Conservation (phyloP, 257 asterid genomes). For the Nicotiana noctiflora region DNA sequence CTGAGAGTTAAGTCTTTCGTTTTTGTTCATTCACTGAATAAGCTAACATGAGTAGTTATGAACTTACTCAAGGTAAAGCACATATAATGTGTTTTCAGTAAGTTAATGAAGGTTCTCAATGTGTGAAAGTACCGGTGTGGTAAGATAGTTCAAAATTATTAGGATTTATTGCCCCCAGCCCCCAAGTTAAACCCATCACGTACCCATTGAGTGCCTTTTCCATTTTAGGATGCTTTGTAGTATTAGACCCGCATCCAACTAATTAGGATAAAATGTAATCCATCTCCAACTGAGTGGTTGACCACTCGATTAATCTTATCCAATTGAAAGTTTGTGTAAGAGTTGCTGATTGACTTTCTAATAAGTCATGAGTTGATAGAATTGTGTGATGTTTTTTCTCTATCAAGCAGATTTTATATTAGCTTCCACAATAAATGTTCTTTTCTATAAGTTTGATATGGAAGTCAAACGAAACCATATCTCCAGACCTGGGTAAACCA, state of each 20-base stretch:
- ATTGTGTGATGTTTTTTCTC: not conserved
- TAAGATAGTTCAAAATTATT: not conserved
- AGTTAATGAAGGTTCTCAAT: not conserved
- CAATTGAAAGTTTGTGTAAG: not conserved
- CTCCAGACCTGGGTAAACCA: not conserved
- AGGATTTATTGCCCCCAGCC: not conserved
- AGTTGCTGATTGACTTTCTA: not conserved
- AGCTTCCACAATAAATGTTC: not conserved
- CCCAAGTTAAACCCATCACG: not conserved
- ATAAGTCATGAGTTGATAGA: not conserved
- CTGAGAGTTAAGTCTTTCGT: not conserved
- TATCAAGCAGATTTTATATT: not conserved
- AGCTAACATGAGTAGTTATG: not conserved
- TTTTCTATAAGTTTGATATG: not conserved
- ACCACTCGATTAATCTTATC: not conserved
- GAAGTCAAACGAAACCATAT: not conserved
- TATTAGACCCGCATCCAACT: not conserved
- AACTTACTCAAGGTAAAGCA: not conserved
- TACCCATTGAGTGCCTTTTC: not conserved
- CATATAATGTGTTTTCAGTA: not conserved
- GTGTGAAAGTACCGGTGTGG: not conserved
- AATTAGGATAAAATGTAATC: not conserved
- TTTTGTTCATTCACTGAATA: not conserved
- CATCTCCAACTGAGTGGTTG: not conserved
- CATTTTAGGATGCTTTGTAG: not conserved